Conservation (phyloP, 1,139 yeast genomes). For the Saccharomycopsis hybrid region DNA sequence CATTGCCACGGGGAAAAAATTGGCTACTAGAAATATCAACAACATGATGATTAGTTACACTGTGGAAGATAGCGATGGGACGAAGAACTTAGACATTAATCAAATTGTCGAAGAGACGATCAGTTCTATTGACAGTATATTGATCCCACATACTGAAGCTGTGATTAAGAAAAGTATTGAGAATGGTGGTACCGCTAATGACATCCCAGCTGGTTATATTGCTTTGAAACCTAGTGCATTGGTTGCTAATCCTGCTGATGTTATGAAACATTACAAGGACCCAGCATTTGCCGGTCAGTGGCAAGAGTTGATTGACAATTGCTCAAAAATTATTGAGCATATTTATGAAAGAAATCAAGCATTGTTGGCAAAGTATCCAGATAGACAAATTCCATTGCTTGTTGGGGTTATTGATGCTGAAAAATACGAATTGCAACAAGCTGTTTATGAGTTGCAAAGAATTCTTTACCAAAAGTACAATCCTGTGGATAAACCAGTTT, state of each 20-base stretch:
- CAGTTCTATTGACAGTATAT: slow-evolving; percentile 58
- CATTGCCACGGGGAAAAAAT: slow-evolving; percentile 56
- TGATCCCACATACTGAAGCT: slow-evolving; percentile 61
- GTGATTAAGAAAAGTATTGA: slow-evolving; percentile 35
- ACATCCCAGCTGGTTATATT: slow-evolving; percentile 71
- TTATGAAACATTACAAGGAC: slow-evolving; percentile 55
- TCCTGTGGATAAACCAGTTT: slow-evolving; percentile 47
- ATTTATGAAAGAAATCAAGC: slow-evolving; percentile 50
- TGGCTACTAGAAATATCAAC: slow-evolving; percentile 69
- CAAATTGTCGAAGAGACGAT: slow-evolving; percentile 62
- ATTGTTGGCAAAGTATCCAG: slow-evolving; percentile 49
- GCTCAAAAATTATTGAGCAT: slow-evolving; percentile 49
- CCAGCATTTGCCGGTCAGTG: slow-evolving; percentile 51
- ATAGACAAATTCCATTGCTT: slow-evolving; percentile 71
- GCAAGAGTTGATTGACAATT: slow-evolving; percentile 56
- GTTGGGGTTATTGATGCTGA: slow-evolving; percentile 92
- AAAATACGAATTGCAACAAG: slow-evolving; percentile 78
- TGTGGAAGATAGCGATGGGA: slow-evolving; percentile 87
- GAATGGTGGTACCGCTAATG: slow-evolving; percentile 47
- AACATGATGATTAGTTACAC: slow-evolving; percentile 94
- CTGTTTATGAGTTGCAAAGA: slow-evolving; percentile 88
- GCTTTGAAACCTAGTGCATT: slow-evolving; percentile 95
- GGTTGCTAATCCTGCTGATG: slow-evolving; percentile 66
- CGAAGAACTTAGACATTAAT: slow-evolving; percentile 52
- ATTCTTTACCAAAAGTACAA: slow-evolving; percentile 72